phyloP scores from a whole-genome alignment of 108 stramenopile species.

The Aurantiochytrium sp. region DNA sequence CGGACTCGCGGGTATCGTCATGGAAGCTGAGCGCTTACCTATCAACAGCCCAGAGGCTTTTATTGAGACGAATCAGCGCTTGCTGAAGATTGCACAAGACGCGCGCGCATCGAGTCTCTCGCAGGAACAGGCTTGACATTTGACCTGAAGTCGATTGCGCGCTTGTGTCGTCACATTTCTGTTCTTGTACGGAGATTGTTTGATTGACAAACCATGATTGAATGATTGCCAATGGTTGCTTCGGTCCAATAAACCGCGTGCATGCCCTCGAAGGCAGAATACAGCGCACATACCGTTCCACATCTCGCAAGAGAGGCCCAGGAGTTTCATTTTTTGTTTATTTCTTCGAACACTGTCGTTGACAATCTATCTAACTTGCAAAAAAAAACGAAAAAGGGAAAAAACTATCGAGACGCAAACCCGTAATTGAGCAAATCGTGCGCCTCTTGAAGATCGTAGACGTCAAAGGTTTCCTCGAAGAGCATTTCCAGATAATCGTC shows the following conservation, averaged over 20 bases:
- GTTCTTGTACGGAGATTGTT: too few species aligned
- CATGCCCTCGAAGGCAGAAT: too few species aligned
- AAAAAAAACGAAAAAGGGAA: background rate
- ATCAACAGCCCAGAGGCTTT: background rate
- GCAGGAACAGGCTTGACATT: too few species aligned
- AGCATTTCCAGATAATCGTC: background rate
- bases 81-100: background rate
- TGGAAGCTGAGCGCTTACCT: background rate
- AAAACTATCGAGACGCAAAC: background rate
- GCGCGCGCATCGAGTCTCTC: background rate
- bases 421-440: background rate
- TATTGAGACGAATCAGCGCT: background rate
- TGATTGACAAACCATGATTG: too few species aligned
- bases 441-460: background rate
- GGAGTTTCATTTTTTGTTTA: background rate
- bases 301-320: too few species aligned
- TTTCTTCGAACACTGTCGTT: background rate
- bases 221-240: too few species aligned
- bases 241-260: too few species aligned
- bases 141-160: too few species aligned
- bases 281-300: too few species aligned
- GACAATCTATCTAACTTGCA: background rate
- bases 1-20: background rate
- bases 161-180: too few species aligned
- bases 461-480: constrained; percentile 14